Evolutionary conservation across 164 flowering plant genomes (phyloP), one percentile per base, ranked within the genome.

Genomic region (Berberis thunbergii): DNA sequence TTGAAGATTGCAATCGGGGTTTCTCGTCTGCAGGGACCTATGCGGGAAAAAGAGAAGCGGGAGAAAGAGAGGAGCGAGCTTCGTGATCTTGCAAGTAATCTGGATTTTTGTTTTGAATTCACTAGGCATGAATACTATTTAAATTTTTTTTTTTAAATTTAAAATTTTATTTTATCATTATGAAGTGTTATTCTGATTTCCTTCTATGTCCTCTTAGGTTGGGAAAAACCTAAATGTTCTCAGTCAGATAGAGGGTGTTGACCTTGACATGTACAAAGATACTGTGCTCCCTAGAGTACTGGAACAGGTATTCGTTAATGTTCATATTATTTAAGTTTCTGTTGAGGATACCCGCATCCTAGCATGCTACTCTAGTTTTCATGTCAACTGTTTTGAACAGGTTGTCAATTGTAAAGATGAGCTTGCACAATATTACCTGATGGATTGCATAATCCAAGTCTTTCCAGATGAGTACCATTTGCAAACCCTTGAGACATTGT

Each of bases 361-460:
- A 26, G 26, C 26, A 26, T 26, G 26, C 26, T 26, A 26, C 26
- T 26, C 26, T 26, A 26, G 26, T 26, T 26, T 26, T 26, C 26
- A 26, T 0, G 26, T 26, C 26, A 26, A 26, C 26, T 26, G 26
- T 26, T 26, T 26, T 26, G 26, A 26, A 26, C 26, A 26, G 26
- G 26, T 26, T 26, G 26, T 26, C 26, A 26, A 26, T 26, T 26
- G 26, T 26, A 26, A 26, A 26, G 26, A 26, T 26, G 26, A 26
- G 26, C 26, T 26, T 26, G 26, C 26, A 26, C 26, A 26, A 26
- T 26, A 26, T 26, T 26, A 26, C 26, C 72, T 95, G 73, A 91
- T 95, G 99, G 99, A 95, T 70, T 95, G 99, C 80, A 81, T 95
- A 62, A 95, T 95, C 70, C 99, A 95, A 78, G 99, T 91, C 43